Conservation (phyloP, 495 filamentous ascomycete genomes). For the Penicillium angulare region DNA sequence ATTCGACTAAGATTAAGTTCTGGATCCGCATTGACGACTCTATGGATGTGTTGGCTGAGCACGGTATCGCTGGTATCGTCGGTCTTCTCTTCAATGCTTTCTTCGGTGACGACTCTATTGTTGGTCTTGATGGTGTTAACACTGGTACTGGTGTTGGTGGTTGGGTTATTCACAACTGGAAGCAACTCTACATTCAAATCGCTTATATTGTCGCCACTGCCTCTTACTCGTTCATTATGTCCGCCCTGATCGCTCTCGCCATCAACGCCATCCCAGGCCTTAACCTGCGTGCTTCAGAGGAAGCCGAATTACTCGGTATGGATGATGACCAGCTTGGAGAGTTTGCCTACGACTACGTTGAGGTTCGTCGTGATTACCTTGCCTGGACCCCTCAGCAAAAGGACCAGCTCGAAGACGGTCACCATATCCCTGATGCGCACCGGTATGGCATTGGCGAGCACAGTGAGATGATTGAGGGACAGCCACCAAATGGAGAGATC, state of each 20-base stretch:
- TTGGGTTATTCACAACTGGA: constrained; percentile 84
- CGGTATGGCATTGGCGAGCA: constrained; percentile 83
- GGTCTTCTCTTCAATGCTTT: constrained; percentile 91
- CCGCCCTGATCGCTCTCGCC: constrained; percentile 73
- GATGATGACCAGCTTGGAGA: constrained; percentile 98
- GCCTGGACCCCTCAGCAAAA: constrained; percentile 90
- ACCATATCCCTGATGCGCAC: constrained; percentile 63
- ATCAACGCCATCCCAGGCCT: constrained; percentile 90
- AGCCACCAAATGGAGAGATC: constrained; percentile 47
- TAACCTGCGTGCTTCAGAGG: constrained; percentile 85
- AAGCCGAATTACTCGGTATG: constrained; percentile 98
- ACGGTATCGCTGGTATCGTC: constrained; percentile 91
- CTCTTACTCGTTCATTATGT: constrained; percentile 81
- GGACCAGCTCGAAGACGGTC: constrained; percentile 59
- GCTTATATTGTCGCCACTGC: constrained; percentile 79
- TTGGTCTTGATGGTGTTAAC: constrained; percentile 92
- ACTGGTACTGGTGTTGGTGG: constrained; percentile 69
- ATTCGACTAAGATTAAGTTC: constrained; percentile 96
- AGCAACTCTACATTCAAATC: constrained; percentile 87
- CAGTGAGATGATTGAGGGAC: constrained; percentile 61
- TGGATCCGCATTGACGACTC: constrained; percentile 92
- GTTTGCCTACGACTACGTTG: constrained; percentile 99
- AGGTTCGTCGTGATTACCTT: constrained; percentile 94
- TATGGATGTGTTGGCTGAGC: constrained; percentile 98
- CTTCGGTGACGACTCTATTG: constrained; percentile 84